Percentiles rank a stretch among this genome's conserved stretches.
Evolutionary conservation across 2,329 filamentous ascomycete genomes (phyloP).

Genomic region (Talaromyces sp.): DNA sequence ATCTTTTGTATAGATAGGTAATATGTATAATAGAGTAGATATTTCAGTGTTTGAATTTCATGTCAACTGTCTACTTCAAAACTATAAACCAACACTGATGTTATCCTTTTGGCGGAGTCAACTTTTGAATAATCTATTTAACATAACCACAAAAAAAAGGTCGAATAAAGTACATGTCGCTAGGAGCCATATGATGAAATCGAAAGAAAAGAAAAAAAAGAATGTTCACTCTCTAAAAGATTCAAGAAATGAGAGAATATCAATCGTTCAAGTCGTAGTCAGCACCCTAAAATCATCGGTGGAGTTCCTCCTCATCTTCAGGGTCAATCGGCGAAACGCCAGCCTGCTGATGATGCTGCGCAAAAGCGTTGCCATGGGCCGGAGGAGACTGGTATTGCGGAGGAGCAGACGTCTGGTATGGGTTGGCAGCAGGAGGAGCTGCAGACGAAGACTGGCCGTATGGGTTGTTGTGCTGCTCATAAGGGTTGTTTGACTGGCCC

Average conservation of each 20-base stretch:
- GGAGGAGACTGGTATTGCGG: conserved; percentile 10
- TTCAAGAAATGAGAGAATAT: not conserved
- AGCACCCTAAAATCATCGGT: not conserved
- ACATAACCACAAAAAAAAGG: not conserved
- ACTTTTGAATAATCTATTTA: not conserved
- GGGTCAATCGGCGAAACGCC: conserved; percentile 1
- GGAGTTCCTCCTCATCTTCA: conserved; percentile 5
- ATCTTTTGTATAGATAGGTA: not conserved
- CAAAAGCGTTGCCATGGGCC: conserved; percentile 17
- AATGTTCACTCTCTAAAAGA: not conserved
- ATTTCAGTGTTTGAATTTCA: not conserved
- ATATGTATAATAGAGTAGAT: not conserved
- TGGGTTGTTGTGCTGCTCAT: conserved; percentile 7
- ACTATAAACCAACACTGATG: not conserved
- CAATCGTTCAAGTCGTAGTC: not conserved
- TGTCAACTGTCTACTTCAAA: too few species aligned
- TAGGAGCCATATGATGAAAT: not conserved
- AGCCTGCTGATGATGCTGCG: conserved; percentile 12
- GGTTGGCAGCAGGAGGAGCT: not conserved
- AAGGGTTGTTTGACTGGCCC: not conserved
- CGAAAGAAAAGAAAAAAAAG: not conserved
- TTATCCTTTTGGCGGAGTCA: not conserved
- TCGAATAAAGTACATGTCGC: not conserved
- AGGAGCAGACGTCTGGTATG: conserved; percentile 4
- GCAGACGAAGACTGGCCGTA: conserved; percentile 1